phyloP scores from a whole-genome alignment of 257 asterid species.

The Cordia subcordata region DNA sequence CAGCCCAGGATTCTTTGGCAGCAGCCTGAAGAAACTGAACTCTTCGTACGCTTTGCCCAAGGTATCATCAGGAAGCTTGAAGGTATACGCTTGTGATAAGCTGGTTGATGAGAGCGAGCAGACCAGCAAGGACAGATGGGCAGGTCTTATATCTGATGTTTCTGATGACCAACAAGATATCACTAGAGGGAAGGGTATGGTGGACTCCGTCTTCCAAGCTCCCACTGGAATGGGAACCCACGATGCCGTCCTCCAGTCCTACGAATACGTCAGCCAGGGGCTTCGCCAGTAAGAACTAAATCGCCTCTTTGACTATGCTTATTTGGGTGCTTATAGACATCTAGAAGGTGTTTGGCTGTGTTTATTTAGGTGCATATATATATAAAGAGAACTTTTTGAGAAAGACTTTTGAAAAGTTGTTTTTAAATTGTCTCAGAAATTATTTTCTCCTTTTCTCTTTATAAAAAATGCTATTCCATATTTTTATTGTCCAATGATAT shows the following conservation, averaged over 20 bases:
- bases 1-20: constrained; percentile 49
- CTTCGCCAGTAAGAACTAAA: constrained; percentile 36
- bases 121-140: constrained; percentile 52
- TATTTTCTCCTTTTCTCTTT: too few relatives aligned
- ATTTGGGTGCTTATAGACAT: too few relatives aligned
- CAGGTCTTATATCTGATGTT: constrained; percentile 46
- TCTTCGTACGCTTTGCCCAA: constrained; percentile 24
- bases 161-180: constrained; percentile 89
- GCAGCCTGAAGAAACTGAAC: constrained; percentile 39
- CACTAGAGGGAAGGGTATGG: constrained; percentile 80
- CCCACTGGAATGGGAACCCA: constrained; percentile 74
- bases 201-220: constrained; percentile 66
- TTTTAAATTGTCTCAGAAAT: too few relatives aligned
- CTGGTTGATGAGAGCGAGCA: constrained; percentile 43
- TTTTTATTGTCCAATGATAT: too few relatives aligned
- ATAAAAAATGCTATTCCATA: too few relatives aligned
- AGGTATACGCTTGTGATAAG: constrained; percentile 17
- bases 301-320: too few relatives aligned
- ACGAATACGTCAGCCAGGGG: constrained; percentile 74
- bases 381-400: too few relatives aligned
- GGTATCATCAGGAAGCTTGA: constrained; percentile 32
- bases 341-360: too few relatives aligned
- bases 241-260: constrained; percentile 52
- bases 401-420: too few relatives aligned
- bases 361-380: too few relatives aligned